Base-by-base conservation (phyloP, 2,329 filamentous ascomycete species). In the Calonectria hawksworthii region DNA sequence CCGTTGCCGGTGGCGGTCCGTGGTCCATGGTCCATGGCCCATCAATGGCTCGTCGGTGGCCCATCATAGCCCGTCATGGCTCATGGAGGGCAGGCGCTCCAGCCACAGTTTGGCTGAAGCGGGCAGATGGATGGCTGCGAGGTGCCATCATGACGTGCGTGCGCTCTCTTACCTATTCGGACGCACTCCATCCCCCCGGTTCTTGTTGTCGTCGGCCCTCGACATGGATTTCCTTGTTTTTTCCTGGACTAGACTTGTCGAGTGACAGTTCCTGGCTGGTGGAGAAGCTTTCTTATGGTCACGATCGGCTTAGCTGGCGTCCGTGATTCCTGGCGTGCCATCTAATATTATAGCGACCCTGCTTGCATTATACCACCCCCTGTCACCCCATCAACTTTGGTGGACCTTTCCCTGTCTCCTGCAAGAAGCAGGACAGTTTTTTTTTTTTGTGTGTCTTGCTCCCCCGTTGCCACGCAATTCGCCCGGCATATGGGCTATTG, bases 341-440 rank as follows among this genome's bases (percentile, higher is more conserved):
- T 81, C 80, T 79, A 75, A 76, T 83, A 83, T 82, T 83, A 83
- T 82, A 80, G 75, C 76, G 72, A 80, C 82, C 82, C 77, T 80
- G 80, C 76, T 77, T 78, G 75, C 80, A 76, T 78, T 83, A 82
- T 80, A 81, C 73, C 74, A 80, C 80, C 80, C 77, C 79, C 73
- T 75, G 78, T 76, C 79, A 78, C 73, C 77, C 78, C 75, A 72
- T 74, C 72, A 70, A 77, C 72, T 69, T 54, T 69, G 68, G 76
- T 73, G 74, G 77, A 74, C 66, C 72, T 76, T 74, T 81, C 74
- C 75, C 71, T 69, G 71, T 61, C 41, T 44, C 71, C 41, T 65
- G 64, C 61, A 75, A 74, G 47, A 78, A 77, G 72, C 74, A 79
- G 74, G 80, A 77, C 76, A 75, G 78, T 71, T 65, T 70, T 74